A percentile compares a stretch with the other conserved stretches of the same genome.
phyloP scores from a whole-genome alignment of 2,329 filamentous ascomycete species.

The Sarocladiaceae sp. region DNA sequence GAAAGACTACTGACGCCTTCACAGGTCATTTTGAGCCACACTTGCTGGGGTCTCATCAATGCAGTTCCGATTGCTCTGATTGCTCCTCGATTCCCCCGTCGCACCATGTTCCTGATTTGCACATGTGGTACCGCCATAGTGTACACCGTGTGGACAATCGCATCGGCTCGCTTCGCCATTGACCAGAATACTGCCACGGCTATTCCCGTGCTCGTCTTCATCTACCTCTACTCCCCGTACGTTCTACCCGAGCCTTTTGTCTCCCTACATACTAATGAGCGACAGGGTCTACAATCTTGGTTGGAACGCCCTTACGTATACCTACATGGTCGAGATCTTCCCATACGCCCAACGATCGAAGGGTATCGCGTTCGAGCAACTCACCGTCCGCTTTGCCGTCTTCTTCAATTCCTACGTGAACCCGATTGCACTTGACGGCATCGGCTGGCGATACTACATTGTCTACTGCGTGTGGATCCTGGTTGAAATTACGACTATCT shows the following conservation, averaged over 20 bases:
- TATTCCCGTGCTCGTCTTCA: conserved; percentile 26
- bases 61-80: conserved; percentile 35
- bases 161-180: conserved; percentile 24
- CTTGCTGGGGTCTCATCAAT: conserved; percentile 37
- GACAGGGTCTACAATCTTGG: conserved; percentile 47
- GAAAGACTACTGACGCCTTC: no score
- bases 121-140: conserved; percentile 20
- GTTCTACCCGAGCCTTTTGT: no score
- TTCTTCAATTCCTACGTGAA: conserved; percentile 19
- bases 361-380: conserved; percentile 17
- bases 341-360: conserved; percentile 18
- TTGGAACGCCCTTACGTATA: conserved; percentile 43
- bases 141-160: conserved; percentile 27
- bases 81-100: conserved; percentile 32
- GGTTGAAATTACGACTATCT: conserved; percentile 14
- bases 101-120: conserved; percentile 23
- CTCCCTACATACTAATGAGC: conserved; percentile 30
- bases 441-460: conserved; percentile 16
- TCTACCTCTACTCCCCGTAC: conserved; percentile 39
- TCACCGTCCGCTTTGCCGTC: conserved; percentile 15
- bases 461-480: conserved; percentile 14
- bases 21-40: conserved; percentile 23
- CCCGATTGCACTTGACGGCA: conserved; percentile 16
- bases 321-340: conserved; percentile 19
- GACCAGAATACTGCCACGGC: conserved; percentile 20